phyloP scores from a whole-genome alignment of 192 early-diverging fungal genomes.

The Rhizophagus sp. region DNA sequence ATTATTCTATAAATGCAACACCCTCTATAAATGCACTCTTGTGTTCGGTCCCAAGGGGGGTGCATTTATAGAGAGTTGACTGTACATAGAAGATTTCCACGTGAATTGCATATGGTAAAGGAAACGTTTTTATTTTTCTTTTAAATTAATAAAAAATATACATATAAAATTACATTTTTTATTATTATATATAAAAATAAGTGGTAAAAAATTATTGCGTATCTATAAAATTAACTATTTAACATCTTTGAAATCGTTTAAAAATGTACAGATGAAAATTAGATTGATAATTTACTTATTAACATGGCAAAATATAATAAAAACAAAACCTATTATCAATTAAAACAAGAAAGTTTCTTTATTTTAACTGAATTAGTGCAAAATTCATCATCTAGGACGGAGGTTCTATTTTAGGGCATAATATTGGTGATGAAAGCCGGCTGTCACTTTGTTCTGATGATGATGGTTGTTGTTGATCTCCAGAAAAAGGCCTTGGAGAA shows the following conservation, averaged over 20 bases:
- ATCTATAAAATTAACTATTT: not conserved
- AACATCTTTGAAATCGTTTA: not conserved
- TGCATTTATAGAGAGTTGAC: too few relatives aligned
- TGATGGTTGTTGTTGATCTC: not conserved
- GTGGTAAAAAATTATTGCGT: too few relatives aligned
- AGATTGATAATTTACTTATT: not conserved
- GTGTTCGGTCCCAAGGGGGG: too few relatives aligned
- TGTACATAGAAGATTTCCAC: too few relatives aligned
- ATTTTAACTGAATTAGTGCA: not conserved
- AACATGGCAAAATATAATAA: not conserved
- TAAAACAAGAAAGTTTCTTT: not conserved
- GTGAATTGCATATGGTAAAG: too few relatives aligned
- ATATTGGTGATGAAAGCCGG: not conserved
- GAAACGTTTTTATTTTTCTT: too few relatives aligned
- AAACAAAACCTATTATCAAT: not conserved
- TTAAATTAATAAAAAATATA: too few relatives aligned
- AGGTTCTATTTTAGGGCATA: not conserved
- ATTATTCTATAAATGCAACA: too few relatives aligned
- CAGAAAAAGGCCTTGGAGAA: not conserved
- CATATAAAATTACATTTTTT: too few relatives aligned
- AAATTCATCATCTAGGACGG: not conserved
- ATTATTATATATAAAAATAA: too few relatives aligned
- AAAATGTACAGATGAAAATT: not conserved
- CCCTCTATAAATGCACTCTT: too few relatives aligned
- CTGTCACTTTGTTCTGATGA: not conserved